These are phyloP conservation scores for Quercus berberidifolia DNA, from an alignment of 306 rosid genomes.

Conservation along the genomic window DNA sequence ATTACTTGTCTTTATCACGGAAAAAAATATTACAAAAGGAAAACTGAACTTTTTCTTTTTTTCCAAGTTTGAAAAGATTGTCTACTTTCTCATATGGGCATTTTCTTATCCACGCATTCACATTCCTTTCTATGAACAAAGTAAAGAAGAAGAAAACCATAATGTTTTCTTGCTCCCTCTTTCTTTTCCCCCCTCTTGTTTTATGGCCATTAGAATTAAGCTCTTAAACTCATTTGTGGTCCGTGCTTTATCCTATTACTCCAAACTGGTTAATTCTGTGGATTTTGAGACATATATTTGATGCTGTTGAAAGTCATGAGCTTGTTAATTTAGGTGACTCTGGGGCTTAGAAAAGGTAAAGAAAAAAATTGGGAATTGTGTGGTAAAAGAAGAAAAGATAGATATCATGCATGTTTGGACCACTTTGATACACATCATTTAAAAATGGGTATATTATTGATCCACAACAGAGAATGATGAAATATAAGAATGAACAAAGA, in stretches of 20 bases:
- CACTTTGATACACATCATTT: neutral
- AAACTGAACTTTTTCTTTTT: slow-evolving; percentile 27
- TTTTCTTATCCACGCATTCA: slow-evolving; percentile 65
- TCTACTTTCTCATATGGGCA: slow-evolving; percentile 37
- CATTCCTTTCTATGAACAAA: slow-evolving; percentile 65
- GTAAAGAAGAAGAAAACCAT: slow-evolving; percentile 36
- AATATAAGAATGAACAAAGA: too few relatives aligned
- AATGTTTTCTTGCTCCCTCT: neutral
- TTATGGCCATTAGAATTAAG: too few relatives aligned
- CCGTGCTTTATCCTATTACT: too few relatives aligned
- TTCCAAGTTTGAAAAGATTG: slow-evolving; percentile 37
- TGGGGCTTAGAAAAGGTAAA: too few relatives aligned
- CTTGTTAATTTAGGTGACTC: neutral
- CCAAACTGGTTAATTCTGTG: too few relatives aligned
- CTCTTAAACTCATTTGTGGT: too few relatives aligned
- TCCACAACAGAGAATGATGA: neutral
- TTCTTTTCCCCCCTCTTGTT: neutral
- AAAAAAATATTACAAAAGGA: slow-evolving; percentile 27
- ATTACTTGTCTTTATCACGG: slow-evolving; percentile 67
- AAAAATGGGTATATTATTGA: neutral
- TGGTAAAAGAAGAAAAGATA: neutral
- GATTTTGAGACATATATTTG: too few relatives aligned
- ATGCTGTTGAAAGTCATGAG: too few relatives aligned
- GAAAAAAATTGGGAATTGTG: neutral
- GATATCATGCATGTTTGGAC: neutral